Evolutionary conservation across 1,284 basidiomycete genomes (phyloP).

Genomic region (Cryptococcus sp.): DNA sequence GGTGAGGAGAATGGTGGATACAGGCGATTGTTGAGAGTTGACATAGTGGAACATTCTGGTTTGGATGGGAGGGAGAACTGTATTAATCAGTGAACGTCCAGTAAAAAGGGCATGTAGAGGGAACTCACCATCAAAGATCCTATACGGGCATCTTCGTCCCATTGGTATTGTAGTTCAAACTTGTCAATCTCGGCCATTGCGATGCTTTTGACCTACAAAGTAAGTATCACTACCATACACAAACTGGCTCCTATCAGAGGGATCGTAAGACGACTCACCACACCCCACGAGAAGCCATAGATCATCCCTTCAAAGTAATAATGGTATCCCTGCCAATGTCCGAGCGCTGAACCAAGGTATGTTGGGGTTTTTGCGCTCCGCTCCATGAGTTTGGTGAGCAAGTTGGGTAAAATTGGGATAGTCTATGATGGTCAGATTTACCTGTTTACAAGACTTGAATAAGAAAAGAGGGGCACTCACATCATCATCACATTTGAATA

Average conservation of each 20-base stretch:
- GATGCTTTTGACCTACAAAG: constrained; percentile 17
- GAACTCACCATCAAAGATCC: constrained; percentile 22
- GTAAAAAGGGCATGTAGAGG: background rate
- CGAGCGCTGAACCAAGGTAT: constrained; percentile 17
- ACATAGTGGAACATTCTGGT: background rate
- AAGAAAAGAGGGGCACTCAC: constrained; percentile 6
- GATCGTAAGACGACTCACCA: constrained; percentile 8
- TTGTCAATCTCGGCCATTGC: constrained; percentile 10
- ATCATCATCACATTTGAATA: constrained; percentile 17
- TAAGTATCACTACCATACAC: background rate
- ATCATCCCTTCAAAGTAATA: constrained; percentile 22
- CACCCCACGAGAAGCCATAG: constrained; percentile 21
- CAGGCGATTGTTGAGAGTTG: background rate
- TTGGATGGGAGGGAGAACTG: constrained; percentile 11
- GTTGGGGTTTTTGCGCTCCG: constrained; percentile 17
- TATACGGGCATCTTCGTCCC: constrained; percentile 21
- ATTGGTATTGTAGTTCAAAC: constrained; percentile 1
- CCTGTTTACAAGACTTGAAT: background rate
- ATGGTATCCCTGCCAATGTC: constrained; percentile 12
- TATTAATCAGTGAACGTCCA: background rate
- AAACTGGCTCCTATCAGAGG: background rate
- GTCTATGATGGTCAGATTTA: constrained; percentile 11
- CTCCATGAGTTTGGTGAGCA: constrained; percentile 12
- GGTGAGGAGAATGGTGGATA: background rate
- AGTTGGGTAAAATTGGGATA: constrained; percentile 20